phyloP scores from a whole-genome alignment of 2,329 filamentous ascomycete species.

The Fusarium kyushuense region DNA sequence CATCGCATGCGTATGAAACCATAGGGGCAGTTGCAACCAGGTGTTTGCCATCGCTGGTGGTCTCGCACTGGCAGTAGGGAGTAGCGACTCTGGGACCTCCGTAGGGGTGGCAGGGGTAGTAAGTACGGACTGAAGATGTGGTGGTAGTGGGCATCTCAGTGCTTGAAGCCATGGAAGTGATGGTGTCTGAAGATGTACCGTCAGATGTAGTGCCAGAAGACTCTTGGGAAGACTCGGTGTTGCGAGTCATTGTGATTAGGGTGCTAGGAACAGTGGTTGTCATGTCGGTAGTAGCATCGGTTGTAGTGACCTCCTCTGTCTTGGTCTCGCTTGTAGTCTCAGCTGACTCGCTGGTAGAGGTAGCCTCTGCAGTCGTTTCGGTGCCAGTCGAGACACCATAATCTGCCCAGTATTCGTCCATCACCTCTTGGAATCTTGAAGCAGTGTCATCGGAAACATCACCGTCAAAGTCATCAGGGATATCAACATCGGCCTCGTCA shows the following conservation, averaged over 20 bases:
- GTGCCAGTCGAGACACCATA: background rate
- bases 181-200: background rate
- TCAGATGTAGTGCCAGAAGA: background rate
- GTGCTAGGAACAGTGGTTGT: slow-evolving; percentile 8
- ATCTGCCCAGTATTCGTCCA: background rate
- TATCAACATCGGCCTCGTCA: slow-evolving; percentile 5
- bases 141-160: background rate
- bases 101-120: slow-evolving; percentile 6
- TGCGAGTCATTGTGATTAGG: slow-evolving; percentile 17
- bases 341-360: background rate
- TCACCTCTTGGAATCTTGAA: background rate
- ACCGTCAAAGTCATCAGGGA: slow-evolving; percentile 7
- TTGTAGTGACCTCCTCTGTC: background rate
- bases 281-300: background rate
- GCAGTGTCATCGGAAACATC: background rate
- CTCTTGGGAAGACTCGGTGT: background rate
- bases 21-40: slow-evolving; percentile 6
- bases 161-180: background rate
- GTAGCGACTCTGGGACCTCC: background rate
- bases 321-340: background rate
- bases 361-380: background rate
- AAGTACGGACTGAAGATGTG: background rate
- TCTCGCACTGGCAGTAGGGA: slow-evolving; percentile 17
- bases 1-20: slow-evolving; percentile 1
- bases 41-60: slow-evolving; percentile 2